Percentiles rank a stretch among this genome's conserved stretches.
These are phyloP conservation scores for Peniophora sp. DNA, from an alignment of 1,284 basidiomycete genomes.

Conservation along the genomic window DNA sequence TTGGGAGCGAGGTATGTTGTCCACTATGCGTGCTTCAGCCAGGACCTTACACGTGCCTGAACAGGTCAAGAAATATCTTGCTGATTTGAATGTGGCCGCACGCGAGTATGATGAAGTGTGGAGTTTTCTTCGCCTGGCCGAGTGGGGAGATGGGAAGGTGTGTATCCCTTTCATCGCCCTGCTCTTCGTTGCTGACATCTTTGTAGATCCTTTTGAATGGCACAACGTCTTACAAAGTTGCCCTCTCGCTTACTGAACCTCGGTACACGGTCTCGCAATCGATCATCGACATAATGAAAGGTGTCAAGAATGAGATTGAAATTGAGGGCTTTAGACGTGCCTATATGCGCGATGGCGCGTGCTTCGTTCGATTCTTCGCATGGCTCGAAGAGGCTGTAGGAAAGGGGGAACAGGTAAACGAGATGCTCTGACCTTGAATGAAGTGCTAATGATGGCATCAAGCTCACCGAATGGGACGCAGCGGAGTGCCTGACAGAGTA, in stretches of 20 bases:
- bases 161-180: no score
- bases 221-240: conserved; percentile 71
- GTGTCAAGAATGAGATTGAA: conserved; percentile 76
- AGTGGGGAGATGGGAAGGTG: no score
- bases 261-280: conserved; percentile 64
- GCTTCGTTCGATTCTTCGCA: conserved; percentile 71
- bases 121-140: no score
- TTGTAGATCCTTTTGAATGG: conserved; percentile 52
- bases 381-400: conserved; percentile 84
- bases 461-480: conserved; percentile 89
- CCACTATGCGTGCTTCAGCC: no score
- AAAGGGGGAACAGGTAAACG: conserved; percentile 41
- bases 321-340: conserved; percentile 51
- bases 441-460: conserved; percentile 15
- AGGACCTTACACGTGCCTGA: no score
- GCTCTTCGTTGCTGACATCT: no score
- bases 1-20: no score
- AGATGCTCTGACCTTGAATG: no score
- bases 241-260: conserved; percentile 71
- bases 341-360: conserved; percentile 86
- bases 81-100: conserved; percentile 10
- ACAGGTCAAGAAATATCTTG: not conserved
- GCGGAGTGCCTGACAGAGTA: conserved; percentile 78
- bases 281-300: conserved; percentile 71
- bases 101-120: no score